phyloP scores from a whole-genome alignment of 2,329 filamentous ascomycete genomes.

The Phialophora verrucosa region DNA sequence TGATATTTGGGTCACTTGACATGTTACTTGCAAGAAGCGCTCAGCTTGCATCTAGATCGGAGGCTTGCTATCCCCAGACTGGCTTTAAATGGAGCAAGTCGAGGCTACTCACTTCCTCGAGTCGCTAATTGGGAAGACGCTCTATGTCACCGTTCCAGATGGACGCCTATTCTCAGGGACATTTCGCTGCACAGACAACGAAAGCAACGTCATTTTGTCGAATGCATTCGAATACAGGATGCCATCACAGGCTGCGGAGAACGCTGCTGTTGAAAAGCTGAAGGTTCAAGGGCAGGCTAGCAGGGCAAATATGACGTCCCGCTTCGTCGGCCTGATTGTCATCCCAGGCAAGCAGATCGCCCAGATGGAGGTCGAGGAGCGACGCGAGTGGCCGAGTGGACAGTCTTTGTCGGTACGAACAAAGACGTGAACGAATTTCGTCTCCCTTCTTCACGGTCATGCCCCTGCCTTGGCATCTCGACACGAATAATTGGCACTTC shows the following conservation, averaged over 20 bases:
- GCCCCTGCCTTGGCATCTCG: neutral
- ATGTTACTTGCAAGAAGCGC: neutral
- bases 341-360: constrained; percentile 84
- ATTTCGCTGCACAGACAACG: constrained; percentile 93
- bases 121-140: constrained; percentile 38
- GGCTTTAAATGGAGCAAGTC: constrained; percentile 33
- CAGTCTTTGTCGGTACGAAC: constrained; percentile 34
- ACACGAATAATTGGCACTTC: neutral
- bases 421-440: constrained; percentile 20
- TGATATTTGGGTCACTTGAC: neutral
- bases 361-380: constrained; percentile 85
- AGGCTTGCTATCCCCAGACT: neutral
- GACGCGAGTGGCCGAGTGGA: constrained; percentile 30
- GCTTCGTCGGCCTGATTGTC: constrained; percentile 87
- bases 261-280: constrained; percentile 48
- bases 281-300: constrained; percentile 50
- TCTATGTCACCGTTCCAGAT: constrained; percentile 38
- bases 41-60: neutral
- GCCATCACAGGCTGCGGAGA: constrained; percentile 62
- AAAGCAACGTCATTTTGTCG: constrained; percentile 84
- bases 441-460: neutral
- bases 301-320: constrained; percentile 75
- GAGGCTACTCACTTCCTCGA: constrained; percentile 38
- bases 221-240: constrained; percentile 88
- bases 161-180: constrained; percentile 83